Conservation (phyloP, 2,329 filamentous ascomycete species). For the Diaporthe australafricana region DNA sequence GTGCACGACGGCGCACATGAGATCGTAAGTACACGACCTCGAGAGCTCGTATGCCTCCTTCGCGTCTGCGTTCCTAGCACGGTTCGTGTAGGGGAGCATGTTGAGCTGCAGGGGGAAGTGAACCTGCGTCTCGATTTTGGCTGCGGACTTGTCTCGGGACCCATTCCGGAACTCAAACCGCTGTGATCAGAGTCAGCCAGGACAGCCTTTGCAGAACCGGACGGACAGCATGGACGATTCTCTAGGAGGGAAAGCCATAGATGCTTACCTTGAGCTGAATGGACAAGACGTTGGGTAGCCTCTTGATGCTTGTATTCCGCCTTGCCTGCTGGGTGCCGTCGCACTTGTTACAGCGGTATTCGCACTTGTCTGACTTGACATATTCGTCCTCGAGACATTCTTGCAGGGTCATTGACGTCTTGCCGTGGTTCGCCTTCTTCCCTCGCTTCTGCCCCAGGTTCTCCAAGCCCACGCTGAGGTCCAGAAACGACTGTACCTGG, state of each 20-base stretch:
- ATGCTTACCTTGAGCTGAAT: constrained; percentile 86
- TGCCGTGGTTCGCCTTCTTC: constrained; percentile 61
- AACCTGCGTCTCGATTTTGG: constrained; percentile 89
- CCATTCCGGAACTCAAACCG: constrained; percentile 80
- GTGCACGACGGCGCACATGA: constrained; percentile 91
- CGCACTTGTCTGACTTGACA: constrained; percentile 86
- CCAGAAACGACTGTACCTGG: constrained; percentile 88
- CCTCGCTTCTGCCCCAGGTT: constrained; percentile 74
- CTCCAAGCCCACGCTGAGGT: constrained; percentile 89
- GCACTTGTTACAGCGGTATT: constrained; percentile 89
- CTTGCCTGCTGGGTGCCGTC: constrained; percentile 81
- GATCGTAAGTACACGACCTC: constrained; percentile 82
- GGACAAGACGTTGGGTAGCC: constrained; percentile 87
- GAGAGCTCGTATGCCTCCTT: constrained; percentile 67
- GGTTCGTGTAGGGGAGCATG: constrained; percentile 89
- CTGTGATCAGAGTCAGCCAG: constrained; percentile 47
- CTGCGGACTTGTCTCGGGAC: constrained; percentile 74
- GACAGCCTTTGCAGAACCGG: neutral
- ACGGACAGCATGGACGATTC: neutral
- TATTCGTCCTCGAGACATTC: constrained; percentile 89
- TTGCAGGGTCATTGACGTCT: constrained; percentile 67
- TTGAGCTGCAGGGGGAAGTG: constrained; percentile 89
- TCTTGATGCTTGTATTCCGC: constrained; percentile 86
- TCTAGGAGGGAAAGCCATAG: neutral
- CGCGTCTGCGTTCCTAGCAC: constrained; percentile 63